phyloP scores from a whole-genome alignment of 164 flowering plant genomes.

The Chloranthus sessilifolius region DNA sequence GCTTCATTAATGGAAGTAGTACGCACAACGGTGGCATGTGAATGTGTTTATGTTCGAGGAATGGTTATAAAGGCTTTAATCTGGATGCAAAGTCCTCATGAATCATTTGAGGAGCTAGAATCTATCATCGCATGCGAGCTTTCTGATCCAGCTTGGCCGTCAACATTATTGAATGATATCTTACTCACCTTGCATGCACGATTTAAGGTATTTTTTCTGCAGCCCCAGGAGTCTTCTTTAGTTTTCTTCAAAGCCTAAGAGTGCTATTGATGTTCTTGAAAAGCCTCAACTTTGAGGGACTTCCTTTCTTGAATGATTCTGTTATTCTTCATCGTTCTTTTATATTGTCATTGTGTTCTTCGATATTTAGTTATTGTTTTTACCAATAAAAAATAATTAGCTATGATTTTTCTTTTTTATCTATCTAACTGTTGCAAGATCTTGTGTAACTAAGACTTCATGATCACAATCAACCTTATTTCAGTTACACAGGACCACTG shows the following conservation, averaged over 20 bases:
- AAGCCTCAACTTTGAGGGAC: not conserved
- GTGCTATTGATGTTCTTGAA: not conserved
- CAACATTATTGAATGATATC: constrained; percentile 83
- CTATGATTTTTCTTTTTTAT: too few species aligned
- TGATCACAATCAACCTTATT: too few species aligned
- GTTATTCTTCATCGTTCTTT: too few species aligned
- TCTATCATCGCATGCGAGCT: constrained; percentile 99
- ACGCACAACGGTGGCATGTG: constrained; percentile 97
- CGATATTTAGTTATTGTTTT: too few species aligned
- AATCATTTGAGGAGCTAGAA: constrained; percentile 83
- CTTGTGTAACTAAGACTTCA: too few species aligned
- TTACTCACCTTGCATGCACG: constrained; percentile 98
- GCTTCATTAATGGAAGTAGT: constrained; percentile 99
- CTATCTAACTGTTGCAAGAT: too few species aligned
- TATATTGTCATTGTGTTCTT: too few species aligned
- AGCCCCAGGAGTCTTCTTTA: not conserved
- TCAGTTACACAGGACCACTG: too few species aligned
- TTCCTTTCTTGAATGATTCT: too few species aligned
- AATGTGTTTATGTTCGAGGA: constrained; percentile 96
- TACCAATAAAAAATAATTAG: too few species aligned
- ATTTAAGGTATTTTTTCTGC: constrained; percentile 64
- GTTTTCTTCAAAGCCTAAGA: not conserved
- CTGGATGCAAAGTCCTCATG: constrained; percentile 99
- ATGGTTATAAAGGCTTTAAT: constrained; percentile 98
- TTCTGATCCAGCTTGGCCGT: constrained; percentile 98